Evolutionary conservation across 116 monocot species (phyloP).

Genomic region (Iris pallida): DNA sequence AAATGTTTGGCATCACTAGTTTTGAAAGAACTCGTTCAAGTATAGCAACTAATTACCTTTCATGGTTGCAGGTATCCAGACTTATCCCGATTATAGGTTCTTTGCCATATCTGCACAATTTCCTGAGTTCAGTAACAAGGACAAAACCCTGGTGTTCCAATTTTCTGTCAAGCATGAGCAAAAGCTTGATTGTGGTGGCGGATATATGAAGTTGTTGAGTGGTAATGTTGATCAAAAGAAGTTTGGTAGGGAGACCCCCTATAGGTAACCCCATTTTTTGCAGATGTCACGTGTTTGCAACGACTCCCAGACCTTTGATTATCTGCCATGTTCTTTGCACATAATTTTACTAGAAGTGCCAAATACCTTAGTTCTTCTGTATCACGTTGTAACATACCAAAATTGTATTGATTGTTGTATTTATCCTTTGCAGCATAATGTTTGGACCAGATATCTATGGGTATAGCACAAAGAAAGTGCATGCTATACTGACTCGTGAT

Average conservation of each 20-base stretch:
- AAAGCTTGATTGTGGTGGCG: constrained; percentile 47
- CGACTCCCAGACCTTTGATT: too few species aligned
- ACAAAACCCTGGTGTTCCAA: constrained; percentile 42
- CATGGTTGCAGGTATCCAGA: constrained; percentile 45
- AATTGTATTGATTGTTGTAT: too few species aligned
- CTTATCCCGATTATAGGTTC: constrained; percentile 32
- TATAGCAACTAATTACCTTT: too few species aligned
- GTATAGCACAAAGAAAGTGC: constrained; percentile 30
- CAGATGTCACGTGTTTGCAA: too few species aligned
- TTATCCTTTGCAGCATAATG: constrained; percentile 35
- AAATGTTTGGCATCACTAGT: too few species aligned
- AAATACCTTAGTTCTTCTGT: too few species aligned
- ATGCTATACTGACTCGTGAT: constrained; percentile 19
- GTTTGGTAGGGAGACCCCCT: constrained; percentile 44
- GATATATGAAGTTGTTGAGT: constrained; percentile 36
- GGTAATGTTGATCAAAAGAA: constrained; percentile 44
- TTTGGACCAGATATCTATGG: constrained; percentile 35
- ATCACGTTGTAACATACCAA: too few species aligned
- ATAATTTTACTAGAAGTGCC: too few species aligned
- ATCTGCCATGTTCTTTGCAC: too few species aligned
- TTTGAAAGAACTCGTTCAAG: too few species aligned
- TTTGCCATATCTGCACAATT: constrained; percentile 34
- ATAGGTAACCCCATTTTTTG: too few species aligned
- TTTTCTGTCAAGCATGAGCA: constrained; percentile 55
- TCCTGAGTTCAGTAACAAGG: constrained; percentile 38